Evolutionary conservation across 768 basidiomycete species (phyloP).

Genomic region (Leccinum fibrillosum): DNA sequence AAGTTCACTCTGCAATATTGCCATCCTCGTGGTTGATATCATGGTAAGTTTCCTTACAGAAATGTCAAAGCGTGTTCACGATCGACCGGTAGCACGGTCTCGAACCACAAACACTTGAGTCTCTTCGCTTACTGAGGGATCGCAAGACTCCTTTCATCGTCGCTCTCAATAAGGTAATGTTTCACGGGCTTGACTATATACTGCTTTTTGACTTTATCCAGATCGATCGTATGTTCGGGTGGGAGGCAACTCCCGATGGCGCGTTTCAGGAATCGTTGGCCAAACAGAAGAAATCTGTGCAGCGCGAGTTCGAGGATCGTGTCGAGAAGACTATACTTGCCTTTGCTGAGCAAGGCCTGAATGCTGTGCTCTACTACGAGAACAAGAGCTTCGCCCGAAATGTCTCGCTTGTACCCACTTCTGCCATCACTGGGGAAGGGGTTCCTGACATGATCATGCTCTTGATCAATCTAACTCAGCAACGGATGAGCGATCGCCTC

Average conservation of each 20-base stretch:
- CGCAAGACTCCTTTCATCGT: slow-evolving; percentile 98
- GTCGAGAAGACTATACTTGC: slow-evolving; percentile 81
- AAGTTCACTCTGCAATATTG: slow-evolving; percentile 97
- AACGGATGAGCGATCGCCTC: slow-evolving; percentile 93
- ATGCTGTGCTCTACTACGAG: slow-evolving; percentile 93
- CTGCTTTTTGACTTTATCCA: slow-evolving; percentile 29
- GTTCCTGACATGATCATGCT: slow-evolving; percentile 99
- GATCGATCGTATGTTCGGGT: slow-evolving; percentile 98
- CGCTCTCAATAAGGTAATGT: slow-evolving; percentile 85
- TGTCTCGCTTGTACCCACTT: slow-evolving; percentile 96
- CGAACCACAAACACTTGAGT: slow-evolving; percentile 97
- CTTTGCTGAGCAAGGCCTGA: slow-evolving; percentile 97
- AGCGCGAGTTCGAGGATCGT: slow-evolving; percentile 91
- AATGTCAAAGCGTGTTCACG: slow-evolving; percentile 1
- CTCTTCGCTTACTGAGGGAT: slow-evolving; percentile 85
- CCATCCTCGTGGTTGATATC: slow-evolving; percentile 98
- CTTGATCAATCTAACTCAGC: slow-evolving; percentile 93
- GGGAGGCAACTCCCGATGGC: slow-evolving; percentile 88
- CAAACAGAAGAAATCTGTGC: slow-evolving; percentile 73
- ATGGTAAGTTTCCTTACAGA: slow-evolving; percentile 53
- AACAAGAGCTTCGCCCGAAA: slow-evolving; percentile 94
- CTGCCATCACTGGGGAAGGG: slow-evolving; percentile 97
- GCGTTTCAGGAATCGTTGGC: slow-evolving; percentile 90
- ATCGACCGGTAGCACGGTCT: slow-evolving; percentile 74
- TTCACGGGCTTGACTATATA: neutral